Percentiles rank a stretch among this genome's conserved stretches.
These are phyloP conservation scores for Syncephalastrum contaminatum DNA, from an alignment of 371 early-diverging fungal species.

Conservation along the genomic window DNA sequence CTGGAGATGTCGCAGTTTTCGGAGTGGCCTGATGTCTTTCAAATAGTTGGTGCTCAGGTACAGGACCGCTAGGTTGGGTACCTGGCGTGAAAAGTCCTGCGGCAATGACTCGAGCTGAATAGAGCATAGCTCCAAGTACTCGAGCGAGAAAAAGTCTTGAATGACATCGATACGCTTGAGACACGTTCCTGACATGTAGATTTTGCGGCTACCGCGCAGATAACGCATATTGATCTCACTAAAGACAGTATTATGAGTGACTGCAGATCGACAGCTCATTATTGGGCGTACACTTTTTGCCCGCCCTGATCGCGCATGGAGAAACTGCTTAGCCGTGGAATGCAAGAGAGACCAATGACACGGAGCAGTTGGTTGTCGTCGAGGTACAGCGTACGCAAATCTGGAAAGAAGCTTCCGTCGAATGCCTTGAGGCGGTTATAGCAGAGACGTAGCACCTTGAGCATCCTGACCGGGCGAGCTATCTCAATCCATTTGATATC, in stretches of 20 bases:
- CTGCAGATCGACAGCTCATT: background rate
- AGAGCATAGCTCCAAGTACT: constrained; percentile 54
- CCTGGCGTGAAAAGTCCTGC: constrained; percentile 37
- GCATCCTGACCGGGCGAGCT: constrained; percentile 31
- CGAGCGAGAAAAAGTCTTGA: constrained; percentile 47
- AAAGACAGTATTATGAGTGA: background rate
- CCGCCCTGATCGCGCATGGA: constrained; percentile 58
- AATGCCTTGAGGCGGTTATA: constrained; percentile 49
- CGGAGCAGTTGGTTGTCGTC: constrained; percentile 53
- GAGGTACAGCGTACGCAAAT: constrained; percentile 48
- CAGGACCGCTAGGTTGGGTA: constrained; percentile 48
- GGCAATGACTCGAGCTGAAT: constrained; percentile 49
- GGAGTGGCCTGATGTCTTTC: constrained; percentile 41
- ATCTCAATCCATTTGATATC: constrained; percentile 44
- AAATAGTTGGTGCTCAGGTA: constrained; percentile 54
- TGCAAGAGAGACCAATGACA: constrained; percentile 38
- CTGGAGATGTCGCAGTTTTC: constrained; percentile 42
- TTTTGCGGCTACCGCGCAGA: constrained; percentile 46
- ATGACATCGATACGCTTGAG: constrained; percentile 33
- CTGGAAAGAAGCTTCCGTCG: constrained; percentile 47
- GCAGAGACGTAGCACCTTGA: constrained; percentile 45
- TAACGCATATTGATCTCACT: constrained; percentile 48
- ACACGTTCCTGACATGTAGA: constrained; percentile 49
- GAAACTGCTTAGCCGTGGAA: constrained; percentile 44
- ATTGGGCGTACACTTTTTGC: constrained; percentile 30